These are phyloP conservation scores for Pleurotus giganteus DNA, from an alignment of 768 basidiomycete genomes.

Conservation along the genomic window DNA sequence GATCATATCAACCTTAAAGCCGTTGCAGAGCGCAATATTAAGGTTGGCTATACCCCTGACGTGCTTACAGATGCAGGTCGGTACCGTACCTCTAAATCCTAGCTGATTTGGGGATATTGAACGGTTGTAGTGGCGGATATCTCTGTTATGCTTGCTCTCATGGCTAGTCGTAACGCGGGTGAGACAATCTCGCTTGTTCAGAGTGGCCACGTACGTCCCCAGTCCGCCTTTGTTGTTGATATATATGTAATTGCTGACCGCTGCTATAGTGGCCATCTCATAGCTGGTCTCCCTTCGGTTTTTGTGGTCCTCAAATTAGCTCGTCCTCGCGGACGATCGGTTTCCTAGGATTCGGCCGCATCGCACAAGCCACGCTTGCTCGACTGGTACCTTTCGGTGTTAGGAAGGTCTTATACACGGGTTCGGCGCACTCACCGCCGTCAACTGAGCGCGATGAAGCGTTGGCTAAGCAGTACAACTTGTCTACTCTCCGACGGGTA, in stretches of 20 bases:
- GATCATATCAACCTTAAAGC: constrained; percentile 78
- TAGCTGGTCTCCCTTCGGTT: constrained; percentile 78
- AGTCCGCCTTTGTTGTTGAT: not conserved
- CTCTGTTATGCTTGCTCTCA: constrained; percentile 86
- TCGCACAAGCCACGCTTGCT: constrained; percentile 78
- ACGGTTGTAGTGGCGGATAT: constrained; percentile 77
- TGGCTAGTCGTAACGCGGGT: constrained; percentile 85
- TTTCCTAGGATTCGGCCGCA: constrained; percentile 94
- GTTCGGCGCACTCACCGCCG: constrained; percentile 36
- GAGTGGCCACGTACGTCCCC: constrained; percentile 56
- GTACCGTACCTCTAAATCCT: not conserved
- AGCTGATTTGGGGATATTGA: not conserved
- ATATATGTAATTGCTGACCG: not conserved
- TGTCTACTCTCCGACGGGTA: constrained; percentile 54
- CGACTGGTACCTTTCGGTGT: constrained; percentile 84
- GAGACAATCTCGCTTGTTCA: constrained; percentile 64
- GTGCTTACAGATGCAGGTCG: constrained; percentile 89
- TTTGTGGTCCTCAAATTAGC: constrained; percentile 84
- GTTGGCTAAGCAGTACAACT: constrained; percentile 26
- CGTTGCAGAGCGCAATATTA: constrained; percentile 58
- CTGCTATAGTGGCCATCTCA: constrained; percentile 69
- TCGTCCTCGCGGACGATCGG: constrained; percentile 61
- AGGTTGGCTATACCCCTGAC: constrained; percentile 90
- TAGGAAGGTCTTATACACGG: constrained; percentile 68
- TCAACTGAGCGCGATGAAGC: constrained; percentile 37